These are phyloP conservation scores for Helotiales sp. DNA, from an alignment of 2,329 filamentous ascomycete genomes.

Conservation along the genomic window DNA sequence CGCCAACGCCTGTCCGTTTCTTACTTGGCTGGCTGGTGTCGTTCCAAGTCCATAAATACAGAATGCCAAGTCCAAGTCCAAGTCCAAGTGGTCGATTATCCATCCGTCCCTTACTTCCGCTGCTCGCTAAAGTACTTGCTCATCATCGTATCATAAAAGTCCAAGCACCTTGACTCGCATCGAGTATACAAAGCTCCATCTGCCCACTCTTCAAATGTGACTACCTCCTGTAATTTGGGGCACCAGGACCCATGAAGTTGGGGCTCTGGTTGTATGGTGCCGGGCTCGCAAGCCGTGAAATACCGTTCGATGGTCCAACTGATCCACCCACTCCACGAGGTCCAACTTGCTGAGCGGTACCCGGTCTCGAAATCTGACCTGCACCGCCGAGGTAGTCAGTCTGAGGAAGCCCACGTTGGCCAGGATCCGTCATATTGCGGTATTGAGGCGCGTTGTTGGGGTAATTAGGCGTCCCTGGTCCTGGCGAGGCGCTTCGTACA, in stretches of 20 bases:
- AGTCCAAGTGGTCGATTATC: slow-evolving; percentile 5
- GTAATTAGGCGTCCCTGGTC: slow-evolving; percentile 25
- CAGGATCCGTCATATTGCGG: slow-evolving; percentile 39
- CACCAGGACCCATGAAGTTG: slow-evolving; percentile 14
- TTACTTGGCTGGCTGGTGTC: not conserved
- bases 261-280: slow-evolving; percentile 31
- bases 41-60: slow-evolving; percentile 8
- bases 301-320: not conserved
- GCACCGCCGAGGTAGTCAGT: slow-evolving; percentile 27
- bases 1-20: not conserved
- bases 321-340: slow-evolving; percentile 11
- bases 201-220: not conserved
- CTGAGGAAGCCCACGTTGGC: slow-evolving; percentile 23
- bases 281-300: slow-evolving; percentile 27
- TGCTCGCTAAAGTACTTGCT: not conserved
- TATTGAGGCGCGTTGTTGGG: slow-evolving; percentile 23
- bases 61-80: slow-evolving; percentile 6
- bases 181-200: not conserved
- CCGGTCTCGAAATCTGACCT: slow-evolving; percentile 29
- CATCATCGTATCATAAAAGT: slow-evolving; percentile 15
- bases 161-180: not conserved
- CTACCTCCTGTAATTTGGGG: slow-evolving; percentile 6
- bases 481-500: slow-evolving; percentile 30
- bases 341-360: slow-evolving; percentile 16
- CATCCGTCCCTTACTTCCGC: not conserved